Base-by-base conservation (phyloP, 352 stramenopile species). In the Pythium apleroticum region DNA sequence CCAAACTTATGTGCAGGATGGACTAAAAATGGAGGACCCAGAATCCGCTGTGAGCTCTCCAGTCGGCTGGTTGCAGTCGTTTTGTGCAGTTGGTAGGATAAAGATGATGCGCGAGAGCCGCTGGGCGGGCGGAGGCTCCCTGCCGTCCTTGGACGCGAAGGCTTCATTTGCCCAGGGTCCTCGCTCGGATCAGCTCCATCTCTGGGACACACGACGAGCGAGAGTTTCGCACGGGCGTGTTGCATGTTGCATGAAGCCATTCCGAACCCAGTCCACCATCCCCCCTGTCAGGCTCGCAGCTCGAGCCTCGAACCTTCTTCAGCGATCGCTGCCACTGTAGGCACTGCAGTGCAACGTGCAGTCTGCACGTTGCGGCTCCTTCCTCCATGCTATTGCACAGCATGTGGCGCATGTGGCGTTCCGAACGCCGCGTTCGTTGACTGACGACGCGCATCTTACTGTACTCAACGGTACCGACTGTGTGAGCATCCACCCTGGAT, bases 41-140 rank as follows among this genome's bases (percentile, higher is more conserved):
- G 35, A 41, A 17, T 41, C 14, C 31, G 8, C 10, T 17, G 11
- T 17, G 35, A 41, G 35, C 35, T 41, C 35, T 6, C 35, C 11
- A 20, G 43, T 50, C 43, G n/a, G 41, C 41, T 17, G 39, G 19
- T 15, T 8, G 41, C 5, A 0, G 43, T 50, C 4, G 11, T 41
- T 41, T 41, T 41, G 35, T 41, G 43, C 43, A 30, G 43, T 50
- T 50, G 43, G 43, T 50, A 50, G 43, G 20, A 30, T 30, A 12
- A 25, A 25, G 19, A 22, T 5, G 41, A 49, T 49, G 17, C 10
- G 41, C 19, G n/a, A 12, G 41, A 49, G 41, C 19, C 41, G 41
- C 35, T 41, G 35, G 35, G 30, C 30, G 30, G 30, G 30, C 30
- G 30, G 30, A 33, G 30, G n/a, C n/a, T n/a, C n/a, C n/a, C n/a